Percentiles rank a stretch among this genome's conserved stretches.
Evolutionary conservation across 176 grass and related monocot genomes (phyloP).

Genomic region (Cocos nucifera): DNA sequence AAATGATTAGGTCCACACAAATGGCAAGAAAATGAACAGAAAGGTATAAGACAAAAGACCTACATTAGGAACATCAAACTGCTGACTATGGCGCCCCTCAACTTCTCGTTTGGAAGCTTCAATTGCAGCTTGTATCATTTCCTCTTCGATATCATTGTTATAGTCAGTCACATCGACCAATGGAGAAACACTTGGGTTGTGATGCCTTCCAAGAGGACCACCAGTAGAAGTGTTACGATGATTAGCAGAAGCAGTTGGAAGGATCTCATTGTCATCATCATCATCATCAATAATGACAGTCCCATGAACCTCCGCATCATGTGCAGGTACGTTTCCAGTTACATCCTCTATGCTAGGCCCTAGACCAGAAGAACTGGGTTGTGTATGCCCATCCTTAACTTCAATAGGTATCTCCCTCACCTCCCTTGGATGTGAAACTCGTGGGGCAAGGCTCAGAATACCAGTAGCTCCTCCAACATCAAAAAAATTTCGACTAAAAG

Average conservation of each 20-base stretch:
- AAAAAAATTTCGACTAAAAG: slow-evolving; percentile 7
- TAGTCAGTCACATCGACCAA: slow-evolving; percentile 35
- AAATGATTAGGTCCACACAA: neutral
- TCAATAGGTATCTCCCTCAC: slow-evolving; percentile 77
- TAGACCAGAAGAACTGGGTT: slow-evolving; percentile 37
- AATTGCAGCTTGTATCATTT: slow-evolving; percentile 88
- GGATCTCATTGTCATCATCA: slow-evolving; percentile 26
- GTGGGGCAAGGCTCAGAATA: slow-evolving; percentile 38
- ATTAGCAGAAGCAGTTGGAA: slow-evolving; percentile 30
- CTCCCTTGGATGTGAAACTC: slow-evolving; percentile 73
- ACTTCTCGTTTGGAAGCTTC: slow-evolving; percentile 85
- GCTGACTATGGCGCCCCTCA: slow-evolving; percentile 18
- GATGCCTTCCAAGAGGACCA: slow-evolving; percentile 14
- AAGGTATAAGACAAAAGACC: slow-evolving; percentile 13
- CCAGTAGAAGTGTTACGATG: slow-evolving; percentile 26
- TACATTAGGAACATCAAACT: slow-evolving; percentile 33
- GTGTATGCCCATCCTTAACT: slow-evolving; percentile 50
- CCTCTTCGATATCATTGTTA: slow-evolving; percentile 94
- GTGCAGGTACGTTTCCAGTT: slow-evolving; percentile 45
- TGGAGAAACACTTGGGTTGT: slow-evolving; percentile 49
- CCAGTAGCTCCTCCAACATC: slow-evolving; percentile 16
- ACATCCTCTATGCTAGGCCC: slow-evolving; percentile 74
- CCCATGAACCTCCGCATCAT: slow-evolving; percentile 53
- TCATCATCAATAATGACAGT: slow-evolving; percentile 54
- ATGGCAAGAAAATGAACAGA: slow-evolving; percentile 2